Evolutionary conservation across 305 asterid genomes (phyloP).

Genomic region (Fraxinus ornus): DNA sequence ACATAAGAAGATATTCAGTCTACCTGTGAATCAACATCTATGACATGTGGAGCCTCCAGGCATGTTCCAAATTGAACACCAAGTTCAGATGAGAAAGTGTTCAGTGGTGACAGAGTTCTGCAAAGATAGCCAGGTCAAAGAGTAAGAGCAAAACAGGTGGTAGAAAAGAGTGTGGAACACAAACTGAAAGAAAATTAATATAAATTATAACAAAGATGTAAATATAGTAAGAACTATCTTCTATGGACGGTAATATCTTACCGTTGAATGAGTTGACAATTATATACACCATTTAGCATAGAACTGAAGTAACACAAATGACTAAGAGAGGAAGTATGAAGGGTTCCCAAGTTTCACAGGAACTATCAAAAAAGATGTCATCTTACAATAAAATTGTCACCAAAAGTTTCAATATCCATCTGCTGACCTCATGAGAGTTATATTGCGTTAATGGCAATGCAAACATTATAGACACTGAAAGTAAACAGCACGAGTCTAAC

Average conservation of each 20-base stretch:
- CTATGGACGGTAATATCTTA: constrained; percentile 9
- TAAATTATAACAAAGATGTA: constrained; percentile 12
- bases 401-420: constrained; percentile 11
- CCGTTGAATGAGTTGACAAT: neutral
- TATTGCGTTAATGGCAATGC: neutral
- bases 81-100: constrained; percentile 91
- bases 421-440: constrained; percentile 8
- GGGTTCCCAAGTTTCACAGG: neutral
- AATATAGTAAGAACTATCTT: constrained; percentile 1
- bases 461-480: constrained; percentile 11
- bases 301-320: neutral
- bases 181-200: neutral
- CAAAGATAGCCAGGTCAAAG: constrained; percentile 13
- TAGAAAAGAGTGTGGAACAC: constrained; percentile 8
- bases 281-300: neutral
- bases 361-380: neutral
- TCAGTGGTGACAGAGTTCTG: constrained; percentile 93
- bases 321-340: neutral
- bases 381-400: neutral
- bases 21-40: constrained; percentile 88
- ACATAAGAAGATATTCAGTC: constrained; percentile 10
- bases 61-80: constrained; percentile 87
- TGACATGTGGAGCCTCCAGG: constrained; percentile 92
- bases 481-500: neutral
- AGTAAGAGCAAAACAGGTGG: constrained; percentile 4